A percentile compares a stretch with the other conserved stretches of the same genome.
phyloP scores from a whole-genome alignment of 176 grass and related monocot genomes.

The Triticum monococcum region DNA sequence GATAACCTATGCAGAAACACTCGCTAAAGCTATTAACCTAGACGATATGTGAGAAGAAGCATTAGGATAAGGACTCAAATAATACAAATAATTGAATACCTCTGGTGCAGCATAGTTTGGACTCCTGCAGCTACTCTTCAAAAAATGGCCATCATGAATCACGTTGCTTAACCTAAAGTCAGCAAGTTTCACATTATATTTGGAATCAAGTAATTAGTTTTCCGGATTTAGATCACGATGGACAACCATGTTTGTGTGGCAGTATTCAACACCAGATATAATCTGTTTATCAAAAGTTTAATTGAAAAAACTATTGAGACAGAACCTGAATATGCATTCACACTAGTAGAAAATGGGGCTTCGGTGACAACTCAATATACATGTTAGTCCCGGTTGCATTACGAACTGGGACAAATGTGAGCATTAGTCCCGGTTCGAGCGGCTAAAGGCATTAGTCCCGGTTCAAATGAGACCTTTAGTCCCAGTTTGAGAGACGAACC shows the following conservation, averaged over 20 bases:
- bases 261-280: slow-evolving; percentile 92
- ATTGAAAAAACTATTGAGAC: not conserved
- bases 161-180: slow-evolving; percentile 98
- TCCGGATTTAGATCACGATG: slow-evolving; percentile 96
- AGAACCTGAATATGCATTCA: not conserved
- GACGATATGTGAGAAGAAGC: not conserved
- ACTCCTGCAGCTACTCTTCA: slow-evolving; percentile 95
- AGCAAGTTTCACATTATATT: slow-evolving; percentile 88
- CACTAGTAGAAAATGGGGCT: too few relatives aligned
- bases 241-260: slow-evolving; percentile 94
- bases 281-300: slow-evolving; percentile 47
- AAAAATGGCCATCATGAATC: slow-evolving; percentile 94
- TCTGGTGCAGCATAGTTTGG: slow-evolving; percentile 97
- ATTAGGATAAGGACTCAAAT: slow-evolving; percentile 6
- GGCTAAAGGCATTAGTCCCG: too few relatives aligned
- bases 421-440: too few relatives aligned
- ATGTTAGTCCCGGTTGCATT: too few relatives aligned
- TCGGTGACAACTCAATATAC: too few relatives aligned
- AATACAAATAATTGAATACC: slow-evolving; percentile 42
- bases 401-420: too few relatives aligned
- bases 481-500: too few relatives aligned
- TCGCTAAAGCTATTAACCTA: not conserved
- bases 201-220: slow-evolving; percentile 91
- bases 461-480: too few relatives aligned
- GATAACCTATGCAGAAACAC: slow-evolving; percentile 56